Evolutionary conservation across 2,329 filamentous ascomycete genomes (phyloP), one percentile per base, ranked within the genome.

Genomic region (Aureobasidium sp.): DNA sequence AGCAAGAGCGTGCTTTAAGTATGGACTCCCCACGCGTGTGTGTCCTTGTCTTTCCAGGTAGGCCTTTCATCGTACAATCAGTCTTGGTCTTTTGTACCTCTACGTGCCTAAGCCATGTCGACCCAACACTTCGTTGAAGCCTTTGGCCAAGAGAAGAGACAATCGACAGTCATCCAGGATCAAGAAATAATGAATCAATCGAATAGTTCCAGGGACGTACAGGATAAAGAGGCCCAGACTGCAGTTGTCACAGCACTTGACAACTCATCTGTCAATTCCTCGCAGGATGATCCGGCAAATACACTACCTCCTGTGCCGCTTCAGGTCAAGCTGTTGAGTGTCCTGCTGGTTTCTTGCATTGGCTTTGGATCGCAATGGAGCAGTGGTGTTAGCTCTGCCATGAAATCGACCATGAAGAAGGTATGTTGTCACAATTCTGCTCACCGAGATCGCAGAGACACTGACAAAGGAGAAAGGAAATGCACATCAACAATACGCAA

Each of bases 361-460:
- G 82, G 83, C 1, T 86, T 86, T 66, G 83, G 83, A 0, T 82
- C 81, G 0, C 79, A 80, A 26, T 86, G 83, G 83, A 84, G 82
- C 65, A 77, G 76, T n/a, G 82, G 83, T 1, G 80, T 86, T 1
- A 85, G 82, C 0, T 80, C 81, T 10, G 83, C 84, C 1, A 81
- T 86, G 78, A 86, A 86, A 68, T 82, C 75, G 20, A 85, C 82
- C 0, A 70, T 86, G 29, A 86, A 86, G 65, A 85, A 58, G 32
- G 56, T 59, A 84, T 76, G 67, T 15, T 66, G 12, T 36, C 46
- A 29, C n/a, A 29, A 3, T 15, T 55, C 7, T 12, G 12, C 12
- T 37, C 36, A 12, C 29, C 48, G 32, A 23, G n/a, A 29, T 6
- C 7, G 13, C n/a, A 8, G 6, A 32, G 2, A 17, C 13, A 12